Base-by-base conservation (phyloP, 257 asterid genomes). In the Cruciata laevipes region DNA sequence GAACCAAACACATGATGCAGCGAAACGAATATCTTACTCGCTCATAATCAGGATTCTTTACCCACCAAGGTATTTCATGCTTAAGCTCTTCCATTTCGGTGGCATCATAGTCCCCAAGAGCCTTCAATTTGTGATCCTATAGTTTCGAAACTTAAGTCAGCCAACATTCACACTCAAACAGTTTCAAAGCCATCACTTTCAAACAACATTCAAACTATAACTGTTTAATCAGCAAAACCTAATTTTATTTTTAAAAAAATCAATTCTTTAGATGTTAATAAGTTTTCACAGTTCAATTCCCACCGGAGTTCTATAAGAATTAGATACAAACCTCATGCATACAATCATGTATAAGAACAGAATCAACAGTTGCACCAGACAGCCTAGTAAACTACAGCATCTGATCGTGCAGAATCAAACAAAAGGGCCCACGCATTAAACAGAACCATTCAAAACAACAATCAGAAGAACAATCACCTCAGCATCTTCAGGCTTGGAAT, bases 1-100 rank as follows among this genome's bases (percentile, higher is more conserved):
- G 31, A 69, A 40, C 42, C 20, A 18, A 60, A 58, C 63, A 24
- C 4, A 6, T 16, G 20, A 63, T n/a, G 27, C 32, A 52, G 24
- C 0, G 12, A 66, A 18, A 57, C 13, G 44, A 27, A 24, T 37
- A 61, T 70, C 86, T 66, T 75, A 89, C 98, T 73, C 98, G 82
- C 66, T 91, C 98, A 23, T 83, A 89, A 76, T 91, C 96, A 12
- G 98, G 94, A 68, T 83, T 83, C 74, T 91, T 91, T 24, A 88
- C 87, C 98, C 98, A 91, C 31, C 80, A 71, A 31, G 98, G 98
- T 67, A 91, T 82, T 69, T 88, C 98, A 1, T 88, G 82, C 87
- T 82, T 80, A 61, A 91, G 87, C 60, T 86, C 88, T 75, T 84
- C 89, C 69, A 91, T 42, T 38, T 72, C 81, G 30, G 72, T 75